Base-by-base conservation (phyloP, 1,139 yeast species). In the Lodderomyces margitis region DNA sequence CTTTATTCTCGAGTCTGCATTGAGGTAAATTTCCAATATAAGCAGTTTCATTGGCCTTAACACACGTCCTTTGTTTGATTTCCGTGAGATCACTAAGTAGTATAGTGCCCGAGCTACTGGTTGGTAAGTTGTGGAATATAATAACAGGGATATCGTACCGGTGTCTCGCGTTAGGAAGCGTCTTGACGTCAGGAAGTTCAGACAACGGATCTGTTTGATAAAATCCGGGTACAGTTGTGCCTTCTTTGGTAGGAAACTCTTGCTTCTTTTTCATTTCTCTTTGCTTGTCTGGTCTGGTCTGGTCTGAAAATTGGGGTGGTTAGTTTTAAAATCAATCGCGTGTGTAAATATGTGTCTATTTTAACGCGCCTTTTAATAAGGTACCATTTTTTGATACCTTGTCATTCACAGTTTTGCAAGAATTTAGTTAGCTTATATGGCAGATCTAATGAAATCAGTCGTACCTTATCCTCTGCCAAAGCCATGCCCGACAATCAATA, bases 71-170 rank as follows among this genome's bases (percentile, higher is more conserved):
- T 4, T 21, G 14, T 12, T 5, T 7, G 21, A 44, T 38, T 9
- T 38, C 23, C 14, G 40, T 38, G n/a, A 44, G 32, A 21, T 44
- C 46, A 3, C 42, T 33, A 12, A 44, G 31, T 12, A 43, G 21
- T 5, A 44, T 16, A 9, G 33, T 24, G 10, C 42, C 41, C 10
- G 20, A 17, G 4, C 21, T 24, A 9, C 1, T 11, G 25, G 33
- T 11, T 24, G 19, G 32, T n/a, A 14, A 7, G 19, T 6, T 20
- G 20, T 36, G 21, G 11, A 44, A 36, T 5, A 44, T 36, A 3
- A 44, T 11, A 4, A 40, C 37, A 1, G 46, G 46, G 7, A 44
- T 34, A 17, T 44, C 44, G 24, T 34, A 40, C 6, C 34, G 37
- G 21, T 40, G 39, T 15, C 10, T 28, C 7, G 8, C 32, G 4